A percentile compares a stretch with the other conserved stretches of the same genome.
phyloP scores from a whole-genome alignment of 371 early-diverging fungal genomes.

The Mucor plumbeus region DNA sequence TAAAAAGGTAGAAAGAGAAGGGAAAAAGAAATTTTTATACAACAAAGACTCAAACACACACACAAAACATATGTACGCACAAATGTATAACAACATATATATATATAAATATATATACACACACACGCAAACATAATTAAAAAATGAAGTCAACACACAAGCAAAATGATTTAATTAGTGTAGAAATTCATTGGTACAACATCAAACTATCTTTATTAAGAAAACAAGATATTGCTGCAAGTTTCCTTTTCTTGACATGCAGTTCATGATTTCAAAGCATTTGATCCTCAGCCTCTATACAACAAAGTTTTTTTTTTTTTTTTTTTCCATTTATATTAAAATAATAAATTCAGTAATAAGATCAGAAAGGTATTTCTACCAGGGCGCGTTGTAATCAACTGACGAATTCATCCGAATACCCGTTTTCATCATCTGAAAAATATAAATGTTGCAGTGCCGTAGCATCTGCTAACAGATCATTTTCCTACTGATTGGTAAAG shows the following conservation, averaged over 20 bases:
- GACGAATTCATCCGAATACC: conserved; percentile 51
- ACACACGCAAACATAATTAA: background rate
- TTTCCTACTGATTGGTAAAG: conserved; percentile 51
- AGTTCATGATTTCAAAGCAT: background rate
- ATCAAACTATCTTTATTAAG: background rate
- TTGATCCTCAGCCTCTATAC: background rate
- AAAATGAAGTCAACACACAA: conserved; percentile 1
- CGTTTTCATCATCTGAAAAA: conserved; percentile 57
- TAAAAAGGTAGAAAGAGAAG: background rate
- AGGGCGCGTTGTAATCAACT: conserved; percentile 48
- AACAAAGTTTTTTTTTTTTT: background rate
- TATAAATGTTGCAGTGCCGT: conserved; percentile 42
- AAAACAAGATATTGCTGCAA: background rate
- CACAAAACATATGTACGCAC: background rate
- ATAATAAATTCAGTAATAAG: conserved; percentile 13
- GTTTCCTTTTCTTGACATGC: background rate
- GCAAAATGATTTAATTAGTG: background rate
- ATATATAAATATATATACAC: background rate
- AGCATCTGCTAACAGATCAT: conserved; percentile 49
- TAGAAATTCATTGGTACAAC: background rate
- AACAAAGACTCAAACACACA: background rate
- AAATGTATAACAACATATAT: background rate
- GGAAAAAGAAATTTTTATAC: conserved; percentile 2
- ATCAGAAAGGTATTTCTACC: conserved; percentile 49
- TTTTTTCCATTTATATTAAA: conserved; percentile 29